These are phyloP conservation scores for Aspergillus avenaceus DNA, from an alignment of 495 filamentous ascomycete genomes.

Conservation along the genomic window DNA sequence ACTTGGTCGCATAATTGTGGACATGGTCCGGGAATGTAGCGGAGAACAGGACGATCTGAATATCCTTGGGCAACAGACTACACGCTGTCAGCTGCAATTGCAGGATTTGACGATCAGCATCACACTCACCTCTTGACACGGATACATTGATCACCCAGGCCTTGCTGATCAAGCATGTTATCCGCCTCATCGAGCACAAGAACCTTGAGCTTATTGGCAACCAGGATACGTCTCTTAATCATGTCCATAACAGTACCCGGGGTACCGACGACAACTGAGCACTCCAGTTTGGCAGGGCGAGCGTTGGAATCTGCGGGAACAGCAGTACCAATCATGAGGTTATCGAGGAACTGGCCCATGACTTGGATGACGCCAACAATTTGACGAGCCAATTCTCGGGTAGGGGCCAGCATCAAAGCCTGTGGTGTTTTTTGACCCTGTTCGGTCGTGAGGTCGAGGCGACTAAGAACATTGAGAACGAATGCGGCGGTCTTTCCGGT, in stretches of 20 bases:
- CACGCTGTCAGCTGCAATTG: constrained; percentile 11
- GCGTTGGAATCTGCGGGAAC: constrained; percentile 69
- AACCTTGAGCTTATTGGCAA: constrained; percentile 61
- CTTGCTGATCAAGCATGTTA: constrained; percentile 94
- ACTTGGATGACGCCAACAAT: constrained; percentile 76
- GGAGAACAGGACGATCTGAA: constrained; percentile 91
- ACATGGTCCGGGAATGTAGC: constrained; percentile 91
- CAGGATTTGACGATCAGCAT: neutral
- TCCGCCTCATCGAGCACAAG: constrained; percentile 92
- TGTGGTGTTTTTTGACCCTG: constrained; percentile 58
- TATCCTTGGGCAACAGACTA: constrained; percentile 63
- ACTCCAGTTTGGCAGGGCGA: constrained; percentile 56
- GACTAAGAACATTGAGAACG: constrained; percentile 81
- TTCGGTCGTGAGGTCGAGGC: constrained; percentile 66
- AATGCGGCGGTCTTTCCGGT: constrained; percentile 99
- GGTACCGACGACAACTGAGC: constrained; percentile 83
- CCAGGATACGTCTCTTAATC: constrained; percentile 66
- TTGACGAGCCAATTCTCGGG: constrained; percentile 91
- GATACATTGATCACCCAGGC: constrained; percentile 89
- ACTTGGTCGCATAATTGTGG: constrained; percentile 69
- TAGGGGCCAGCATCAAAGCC: constrained; percentile 85
- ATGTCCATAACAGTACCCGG: constrained; percentile 90
- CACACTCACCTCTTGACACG: constrained; percentile 73
- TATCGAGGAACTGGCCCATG: constrained; percentile 78
- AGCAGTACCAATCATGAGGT: constrained; percentile 68